phyloP scores from a whole-genome alignment of 495 filamentous ascomycete genomes.

The Tuber aestivum region DNA sequence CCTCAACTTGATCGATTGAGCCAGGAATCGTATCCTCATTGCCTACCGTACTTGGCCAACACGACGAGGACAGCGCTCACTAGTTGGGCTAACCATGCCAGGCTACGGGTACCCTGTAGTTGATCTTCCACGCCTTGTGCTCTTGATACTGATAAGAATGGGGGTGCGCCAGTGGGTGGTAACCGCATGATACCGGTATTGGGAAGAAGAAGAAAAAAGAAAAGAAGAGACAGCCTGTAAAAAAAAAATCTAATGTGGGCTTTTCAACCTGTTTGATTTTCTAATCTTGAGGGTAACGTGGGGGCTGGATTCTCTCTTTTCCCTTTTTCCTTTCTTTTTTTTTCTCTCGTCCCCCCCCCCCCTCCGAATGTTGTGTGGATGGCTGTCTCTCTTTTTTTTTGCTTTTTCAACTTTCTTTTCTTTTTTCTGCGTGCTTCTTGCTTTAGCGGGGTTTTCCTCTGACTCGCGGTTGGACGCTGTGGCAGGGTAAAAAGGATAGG shows the following conservation, averaged over 20 bases:
- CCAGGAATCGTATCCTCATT: not conserved
- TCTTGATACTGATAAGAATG: slow-evolving; percentile 3
- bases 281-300: not conserved
- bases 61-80: not conserved
- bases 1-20: not conserved
- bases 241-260: not conserved
- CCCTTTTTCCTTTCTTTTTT: not conserved
- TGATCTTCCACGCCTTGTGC: not conserved
- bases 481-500: not conserved
- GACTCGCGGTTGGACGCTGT: not conserved
- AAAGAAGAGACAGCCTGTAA: not conserved
- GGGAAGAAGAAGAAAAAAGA: too few relatives aligned
- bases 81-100: not conserved
- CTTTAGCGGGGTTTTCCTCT: not conserved
- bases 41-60: not conserved
- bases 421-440: not conserved
- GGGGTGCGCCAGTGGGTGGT: not conserved
- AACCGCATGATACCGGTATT: not conserved
- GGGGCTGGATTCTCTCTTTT: not conserved
- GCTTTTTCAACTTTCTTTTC: too few relatives aligned
- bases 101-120: not conserved
- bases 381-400: not conserved
- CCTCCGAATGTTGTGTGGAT: not conserved
- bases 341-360: too few relatives aligned
- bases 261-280: not conserved